Evolutionary conservation across 176 grass and related monocot species (phyloP), one percentile per base, ranked within the genome.

Genomic region (Aechmea fasciata): DNA sequence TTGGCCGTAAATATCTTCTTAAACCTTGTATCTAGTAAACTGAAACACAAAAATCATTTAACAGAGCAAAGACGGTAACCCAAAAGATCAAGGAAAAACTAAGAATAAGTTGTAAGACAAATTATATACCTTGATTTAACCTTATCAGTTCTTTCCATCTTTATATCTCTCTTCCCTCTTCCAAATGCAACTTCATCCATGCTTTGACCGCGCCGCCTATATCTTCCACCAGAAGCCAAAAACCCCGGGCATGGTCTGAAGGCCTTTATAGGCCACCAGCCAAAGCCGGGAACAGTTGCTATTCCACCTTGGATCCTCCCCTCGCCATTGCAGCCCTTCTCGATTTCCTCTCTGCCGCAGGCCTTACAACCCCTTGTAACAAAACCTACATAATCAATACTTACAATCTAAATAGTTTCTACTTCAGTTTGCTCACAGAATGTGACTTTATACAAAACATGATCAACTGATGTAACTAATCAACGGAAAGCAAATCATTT

Each of bases 211-310:
- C 82, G 82, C 47, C 89, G 87, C 57, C 79, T 77, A 71, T 97
- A 97, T 19, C 94, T 79, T n/a, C 89, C 89, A 6, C 94, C 94
- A 26, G 94, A 83, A 0, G 87, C 82, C 13, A 90, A 74, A 66
- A 90, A 93, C 57, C 82, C 82, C 0, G 94, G 94, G 77, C 94
- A 97, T 9, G 94, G 94, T 12, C 94, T 75, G 71, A 83, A 99
- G 2, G 89, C 94, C 81, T 99, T 99, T 79, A 93, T 99, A 0
- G 89, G 89, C 89, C 87, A 99, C 94, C 89, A 99, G 53, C 94
- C 82, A 8, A 99, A 90, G 48, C 90, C 87, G 0, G 87, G 94
- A 11, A 99, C 87, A 14, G 89, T 69, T 47, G 89, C 94, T 57
- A 99, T 93, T 69, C 94, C 94, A 8, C 94, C 89, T 75, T 93